These are phyloP conservation scores for Daldinia concentrica DNA, from an alignment of 495 filamentous ascomycete species.

Conservation along the genomic window DNA sequence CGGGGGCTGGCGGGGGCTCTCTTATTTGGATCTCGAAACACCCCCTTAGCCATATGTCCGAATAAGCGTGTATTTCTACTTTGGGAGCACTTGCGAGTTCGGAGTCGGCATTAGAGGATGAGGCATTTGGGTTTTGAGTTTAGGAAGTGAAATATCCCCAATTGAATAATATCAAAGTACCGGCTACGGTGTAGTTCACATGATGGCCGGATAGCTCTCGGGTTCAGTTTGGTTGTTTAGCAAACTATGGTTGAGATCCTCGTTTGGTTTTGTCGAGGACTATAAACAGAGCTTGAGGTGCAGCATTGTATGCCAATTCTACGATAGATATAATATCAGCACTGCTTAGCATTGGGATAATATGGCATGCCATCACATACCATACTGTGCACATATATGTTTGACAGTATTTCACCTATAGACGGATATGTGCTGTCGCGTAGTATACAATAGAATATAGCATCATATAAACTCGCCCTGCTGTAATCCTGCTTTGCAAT, in stretches of 20 bases:
- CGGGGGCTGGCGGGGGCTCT: slow-evolving; percentile 6
- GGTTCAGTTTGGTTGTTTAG: neutral
- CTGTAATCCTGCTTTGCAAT: neutral
- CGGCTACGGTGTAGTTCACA: slow-evolving; percentile 5
- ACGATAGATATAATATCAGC: slow-evolving; percentile 35
- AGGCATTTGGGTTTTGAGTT: slow-evolving; percentile 27
- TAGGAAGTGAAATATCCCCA: slow-evolving; percentile 8
- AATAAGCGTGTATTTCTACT: slow-evolving; percentile 35
- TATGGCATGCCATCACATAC: slow-evolving; percentile 25
- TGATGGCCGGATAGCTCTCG: slow-evolving; percentile 2
- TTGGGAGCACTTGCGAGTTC: slow-evolving; percentile 30
- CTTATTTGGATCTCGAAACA: slow-evolving; percentile 16
- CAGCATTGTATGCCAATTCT: slow-evolving; percentile 17
- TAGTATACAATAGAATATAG: neutral
- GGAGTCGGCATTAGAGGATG: slow-evolving; percentile 33
- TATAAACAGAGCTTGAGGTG: slow-evolving; percentile 1
- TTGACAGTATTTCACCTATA: neutral
- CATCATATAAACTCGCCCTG: neutral
- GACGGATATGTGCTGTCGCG: neutral
- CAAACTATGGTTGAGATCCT: neutral
- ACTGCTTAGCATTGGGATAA: slow-evolving; percentile 24
- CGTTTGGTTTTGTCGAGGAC: slow-evolving; percentile 3
- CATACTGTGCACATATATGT: neutral
- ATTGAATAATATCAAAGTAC: neutral
- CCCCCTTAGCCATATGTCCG: slow-evolving; percentile 2